Evolutionary conservation across 495 filamentous ascomycete species (phyloP).

Genomic region (Saxispiralis lemnorum): DNA sequence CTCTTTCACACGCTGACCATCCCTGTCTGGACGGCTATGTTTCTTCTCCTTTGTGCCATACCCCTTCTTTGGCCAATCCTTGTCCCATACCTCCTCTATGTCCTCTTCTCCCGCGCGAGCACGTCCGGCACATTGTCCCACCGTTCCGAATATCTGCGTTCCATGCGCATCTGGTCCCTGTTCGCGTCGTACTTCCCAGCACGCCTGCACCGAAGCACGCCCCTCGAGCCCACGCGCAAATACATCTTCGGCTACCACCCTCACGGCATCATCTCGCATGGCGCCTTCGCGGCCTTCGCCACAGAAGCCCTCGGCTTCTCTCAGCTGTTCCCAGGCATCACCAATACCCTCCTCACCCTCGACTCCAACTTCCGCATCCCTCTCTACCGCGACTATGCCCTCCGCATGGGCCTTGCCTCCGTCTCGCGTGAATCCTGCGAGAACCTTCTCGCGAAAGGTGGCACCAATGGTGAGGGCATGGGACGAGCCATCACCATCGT

Average conservation of each 20-base stretch:
- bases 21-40: conserved; percentile 51
- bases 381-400: conserved; percentile 79
- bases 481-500: conserved; percentile 93
- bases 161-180: conserved; percentile 64
- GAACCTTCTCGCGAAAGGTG: conserved; percentile 64
- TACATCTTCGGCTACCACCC: conserved; percentile 98
- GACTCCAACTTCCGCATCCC: conserved; percentile 90
- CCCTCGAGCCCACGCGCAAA: conserved; percentile 67
- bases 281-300: conserved; percentile 79
- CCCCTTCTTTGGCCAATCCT: conserved; percentile 83
- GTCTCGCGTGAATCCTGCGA: conserved; percentile 83
- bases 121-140: conserved; percentile 55
- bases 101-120: conserved; percentile 58
- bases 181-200: conserved; percentile 90
- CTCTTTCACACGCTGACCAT: conserved; percentile 74
- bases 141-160: conserved; percentile 55
- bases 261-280: conserved; percentile 90
- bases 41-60: conserved; percentile 82
- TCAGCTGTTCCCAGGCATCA: conserved; percentile 87
- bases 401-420: conserved; percentile 68
- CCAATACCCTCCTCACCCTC: conserved; percentile 76
- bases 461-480: conserved; percentile 68
- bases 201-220: conserved; percentile 61
- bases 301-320: conserved; percentile 84
- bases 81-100: conserved; percentile 75